Evolutionary conservation across 768 basidiomycete species (phyloP).

Genomic region (Boletus rubroflammeus): DNA sequence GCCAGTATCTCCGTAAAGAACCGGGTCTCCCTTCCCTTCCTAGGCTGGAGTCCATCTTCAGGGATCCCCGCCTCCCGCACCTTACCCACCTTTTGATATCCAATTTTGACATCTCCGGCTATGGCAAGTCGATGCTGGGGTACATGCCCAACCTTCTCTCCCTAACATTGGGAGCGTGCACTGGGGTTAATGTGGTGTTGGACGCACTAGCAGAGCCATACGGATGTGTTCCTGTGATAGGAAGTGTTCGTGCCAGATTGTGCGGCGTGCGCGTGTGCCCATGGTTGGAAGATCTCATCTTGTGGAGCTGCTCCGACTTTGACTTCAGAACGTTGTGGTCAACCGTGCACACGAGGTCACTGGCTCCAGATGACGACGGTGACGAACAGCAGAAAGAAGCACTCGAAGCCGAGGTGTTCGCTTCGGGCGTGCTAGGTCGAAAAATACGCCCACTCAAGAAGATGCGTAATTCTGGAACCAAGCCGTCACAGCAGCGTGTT

Average conservation of each 20-base stretch:
- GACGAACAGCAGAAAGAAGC: slow-evolving; percentile 13
- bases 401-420: slow-evolving; percentile 19
- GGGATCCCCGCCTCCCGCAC: slow-evolving; percentile 50
- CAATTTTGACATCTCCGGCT: slow-evolving; percentile 41
- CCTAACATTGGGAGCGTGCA: slow-evolving; percentile 46
- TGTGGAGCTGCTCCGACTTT: slow-evolving; percentile 50
- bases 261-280: slow-evolving; percentile 48
- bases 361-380: slow-evolving; percentile 10
- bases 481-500: slow-evolving; percentile 10
- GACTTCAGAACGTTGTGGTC: slow-evolving; percentile 35
- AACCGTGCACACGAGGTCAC: slow-evolving; percentile 35
- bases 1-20: slow-evolving; percentile 23
- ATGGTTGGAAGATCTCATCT: slow-evolving; percentile 45
- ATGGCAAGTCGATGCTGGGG: slow-evolving; percentile 42
- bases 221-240: slow-evolving; percentile 16
- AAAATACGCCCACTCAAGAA: slow-evolving; percentile 38
- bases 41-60: slow-evolving; percentile 50
- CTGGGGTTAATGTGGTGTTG: slow-evolving; percentile 40
- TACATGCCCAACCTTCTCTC: slow-evolving; percentile 50
- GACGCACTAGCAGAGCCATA: slow-evolving; percentile 39
- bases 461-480: slow-evolving; percentile 13
- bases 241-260: slow-evolving; percentile 12
- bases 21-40: slow-evolving; percentile 36
- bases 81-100: slow-evolving; percentile 51
- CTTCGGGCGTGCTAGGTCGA: slow-evolving; percentile 25